Percentiles rank a stretch among this genome's conserved stretches.
Conservation (phyloP, 2,329 filamentous ascomycete species). For the Alternaria triticimaculans region DNA sequence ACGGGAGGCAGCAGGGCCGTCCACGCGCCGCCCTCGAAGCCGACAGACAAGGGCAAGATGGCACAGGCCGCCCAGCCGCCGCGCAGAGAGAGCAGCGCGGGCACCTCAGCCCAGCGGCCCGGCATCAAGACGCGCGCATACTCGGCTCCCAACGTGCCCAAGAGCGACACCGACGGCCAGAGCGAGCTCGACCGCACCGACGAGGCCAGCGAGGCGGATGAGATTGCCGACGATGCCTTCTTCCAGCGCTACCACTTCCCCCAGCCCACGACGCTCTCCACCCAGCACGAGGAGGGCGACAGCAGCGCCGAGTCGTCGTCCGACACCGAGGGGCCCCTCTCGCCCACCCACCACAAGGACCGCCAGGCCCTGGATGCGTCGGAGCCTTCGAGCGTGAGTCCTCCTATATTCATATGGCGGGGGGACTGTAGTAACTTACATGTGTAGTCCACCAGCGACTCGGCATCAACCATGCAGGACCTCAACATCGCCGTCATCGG, state of each 20-base stretch:
- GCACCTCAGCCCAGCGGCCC: constrained; percentile 32
- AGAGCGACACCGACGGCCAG: constrained; percentile 27
- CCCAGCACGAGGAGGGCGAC: constrained; percentile 20
- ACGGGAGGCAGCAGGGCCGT: constrained; percentile 23
- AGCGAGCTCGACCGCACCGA: constrained; percentile 50
- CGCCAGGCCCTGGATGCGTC: constrained; percentile 30
- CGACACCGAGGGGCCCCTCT: constrained; percentile 49
- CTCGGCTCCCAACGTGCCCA: constrained; percentile 46
- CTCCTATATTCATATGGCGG: too few relatives aligned
- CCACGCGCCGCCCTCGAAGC: constrained; percentile 17
- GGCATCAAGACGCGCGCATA: constrained; percentile 46
- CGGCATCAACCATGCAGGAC: constrained; percentile 53
- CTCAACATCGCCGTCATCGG: constrained; percentile 67
- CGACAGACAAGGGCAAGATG: constrained; percentile 35
- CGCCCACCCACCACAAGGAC: constrained; percentile 41
- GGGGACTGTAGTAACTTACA: not conserved
- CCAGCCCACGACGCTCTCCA: constrained; percentile 18
- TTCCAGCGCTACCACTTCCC: constrained; percentile 52
- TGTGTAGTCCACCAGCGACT: constrained; percentile 38
- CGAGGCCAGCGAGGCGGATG: constrained; percentile 63
- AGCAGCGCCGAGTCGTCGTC: constrained; percentile 41
- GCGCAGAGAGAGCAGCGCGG: constrained; percentile 25
- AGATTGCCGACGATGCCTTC: constrained; percentile 50
- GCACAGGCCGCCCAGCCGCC: constrained; percentile 32
- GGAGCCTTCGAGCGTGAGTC: constrained; percentile 33